A percentile compares a stretch with the other conserved stretches of the same genome.
Conservation (phyloP, 441 rosid species). For the Corymbia calophylla region DNA sequence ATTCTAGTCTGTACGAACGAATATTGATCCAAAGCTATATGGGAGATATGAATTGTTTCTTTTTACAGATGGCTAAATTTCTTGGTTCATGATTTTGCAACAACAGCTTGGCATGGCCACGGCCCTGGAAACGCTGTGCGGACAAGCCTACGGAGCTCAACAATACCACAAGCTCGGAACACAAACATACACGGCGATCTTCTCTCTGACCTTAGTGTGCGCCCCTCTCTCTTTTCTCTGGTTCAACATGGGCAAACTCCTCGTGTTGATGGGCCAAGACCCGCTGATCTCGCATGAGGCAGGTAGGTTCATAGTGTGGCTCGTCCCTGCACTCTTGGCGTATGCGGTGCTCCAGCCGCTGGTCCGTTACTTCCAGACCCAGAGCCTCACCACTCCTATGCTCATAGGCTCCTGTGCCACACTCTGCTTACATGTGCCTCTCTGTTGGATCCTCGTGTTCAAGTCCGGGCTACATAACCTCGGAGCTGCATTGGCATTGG, state of each 20-base stretch:
- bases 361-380: slow-evolving; percentile 51
- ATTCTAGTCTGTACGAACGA: background rate
- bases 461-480: slow-evolving; percentile 36
- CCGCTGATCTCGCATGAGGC: slow-evolving; percentile 59
- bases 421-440: slow-evolving; percentile 38
- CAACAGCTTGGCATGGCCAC: slow-evolving; percentile 65
- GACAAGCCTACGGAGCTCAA: slow-evolving; percentile 79
- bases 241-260: slow-evolving; percentile 54
- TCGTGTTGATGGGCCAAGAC: slow-evolving; percentile 54
- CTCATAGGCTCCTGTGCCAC: slow-evolving; percentile 37
- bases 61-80: background rate
- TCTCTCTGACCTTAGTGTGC: slow-evolving; percentile 35
- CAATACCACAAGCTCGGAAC: slow-evolving; percentile 52
- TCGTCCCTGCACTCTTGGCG: slow-evolving; percentile 63
- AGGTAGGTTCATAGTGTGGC: slow-evolving; percentile 45
- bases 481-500: slow-evolving; percentile 62
- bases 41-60: background rate
- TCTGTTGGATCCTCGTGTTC: slow-evolving; percentile 61
- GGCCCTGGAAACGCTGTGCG: slow-evolving; percentile 76
- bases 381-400: slow-evolving; percentile 60
- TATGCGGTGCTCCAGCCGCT: slow-evolving; percentile 57
- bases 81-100: background rate
- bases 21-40: background rate
- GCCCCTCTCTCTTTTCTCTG: slow-evolving; percentile 52
- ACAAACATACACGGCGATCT: slow-evolving; percentile 51